phyloP scores from a whole-genome alignment of 208 protist species.

The Crithidia acanthocephali region DNA sequence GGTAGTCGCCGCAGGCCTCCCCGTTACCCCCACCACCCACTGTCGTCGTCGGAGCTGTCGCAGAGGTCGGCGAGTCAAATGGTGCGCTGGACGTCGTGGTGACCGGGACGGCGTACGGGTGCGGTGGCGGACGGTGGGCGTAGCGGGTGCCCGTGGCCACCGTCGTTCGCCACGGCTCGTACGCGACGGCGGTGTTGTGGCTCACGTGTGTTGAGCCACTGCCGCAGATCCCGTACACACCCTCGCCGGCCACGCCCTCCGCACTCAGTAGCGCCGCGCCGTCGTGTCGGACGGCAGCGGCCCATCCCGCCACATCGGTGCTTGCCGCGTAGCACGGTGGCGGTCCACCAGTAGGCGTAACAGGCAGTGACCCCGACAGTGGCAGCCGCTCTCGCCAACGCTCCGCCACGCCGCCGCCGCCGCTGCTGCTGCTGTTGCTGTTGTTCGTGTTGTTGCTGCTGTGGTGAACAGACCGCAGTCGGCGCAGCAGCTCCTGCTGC shows the following conservation, averaged over 20 bases:
- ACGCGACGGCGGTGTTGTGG: not conserved
- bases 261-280: not conserved
- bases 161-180: slow-evolving; percentile 22
- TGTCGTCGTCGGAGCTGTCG: not conserved
- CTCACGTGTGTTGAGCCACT: not conserved
- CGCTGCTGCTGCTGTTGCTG: not conserved
- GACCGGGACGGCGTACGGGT: slow-evolving; percentile 20
- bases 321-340: not conserved
- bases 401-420: not conserved
- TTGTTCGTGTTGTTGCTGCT: not conserved
- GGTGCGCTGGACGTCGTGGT: not conserved
- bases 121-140: slow-evolving; percentile 14
- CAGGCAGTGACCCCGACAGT: not conserved
- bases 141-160: slow-evolving; percentile 16
- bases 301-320: not conserved
- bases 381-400: slow-evolving; percentile 13
- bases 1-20: not conserved
- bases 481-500: slow-evolving; percentile 17
- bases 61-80: not conserved
- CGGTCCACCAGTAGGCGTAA: not conserved
- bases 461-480: not conserved
- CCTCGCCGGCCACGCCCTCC: not conserved
- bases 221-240: not conserved
- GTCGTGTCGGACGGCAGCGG: no score
- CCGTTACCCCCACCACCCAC: not conserved